These are phyloP conservation scores for Fusarium udum DNA, from an alignment of 2,329 filamentous ascomycete species.

Conservation along the genomic window DNA sequence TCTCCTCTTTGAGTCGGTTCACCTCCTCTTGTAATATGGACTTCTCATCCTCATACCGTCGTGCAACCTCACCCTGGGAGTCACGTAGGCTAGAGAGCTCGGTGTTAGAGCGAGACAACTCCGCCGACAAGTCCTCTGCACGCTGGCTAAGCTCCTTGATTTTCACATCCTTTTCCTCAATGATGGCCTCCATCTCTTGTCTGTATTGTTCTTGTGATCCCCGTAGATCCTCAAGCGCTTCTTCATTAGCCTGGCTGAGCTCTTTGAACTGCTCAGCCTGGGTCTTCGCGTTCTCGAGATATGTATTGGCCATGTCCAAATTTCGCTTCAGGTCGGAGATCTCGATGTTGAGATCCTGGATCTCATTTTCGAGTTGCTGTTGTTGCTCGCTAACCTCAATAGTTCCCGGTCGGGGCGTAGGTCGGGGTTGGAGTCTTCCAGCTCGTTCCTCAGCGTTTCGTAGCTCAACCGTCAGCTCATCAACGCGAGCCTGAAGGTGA, in stretches of 20 bases:
- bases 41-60: conserved; percentile 84
- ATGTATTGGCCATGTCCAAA: conserved; percentile 80
- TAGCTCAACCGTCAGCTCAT: conserved; percentile 88
- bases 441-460: conserved; percentile 89
- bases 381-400: conserved; percentile 56
- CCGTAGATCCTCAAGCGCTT: conserved; percentile 81
- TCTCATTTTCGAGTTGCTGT: conserved; percentile 66
- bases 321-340: conserved; percentile 88
- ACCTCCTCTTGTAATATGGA: conserved; percentile 81
- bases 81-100: conserved; percentile 84
- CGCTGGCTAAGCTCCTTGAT: conserved; percentile 85
- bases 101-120: conserved; percentile 82
- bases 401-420: conserved; percentile 68
- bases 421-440: conserved; percentile 81
- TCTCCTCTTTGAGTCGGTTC: conserved; percentile 81
- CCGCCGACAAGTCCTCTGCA: conserved; percentile 82
- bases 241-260: conserved; percentile 87
- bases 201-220: conserved; percentile 86
- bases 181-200: conserved; percentile 81
- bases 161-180: conserved; percentile 80
- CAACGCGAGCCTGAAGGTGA: conserved; percentile 86
- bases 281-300: conserved; percentile 81
- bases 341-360: conserved; percentile 84
- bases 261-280: conserved; percentile 89
- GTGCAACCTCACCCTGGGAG: conserved; percentile 78